A percentile compares a stretch with the other conserved stretches of the same genome.
Conservation (phyloP, 495 filamentous ascomycete genomes). For the Talaromyces nanjingensis region DNA sequence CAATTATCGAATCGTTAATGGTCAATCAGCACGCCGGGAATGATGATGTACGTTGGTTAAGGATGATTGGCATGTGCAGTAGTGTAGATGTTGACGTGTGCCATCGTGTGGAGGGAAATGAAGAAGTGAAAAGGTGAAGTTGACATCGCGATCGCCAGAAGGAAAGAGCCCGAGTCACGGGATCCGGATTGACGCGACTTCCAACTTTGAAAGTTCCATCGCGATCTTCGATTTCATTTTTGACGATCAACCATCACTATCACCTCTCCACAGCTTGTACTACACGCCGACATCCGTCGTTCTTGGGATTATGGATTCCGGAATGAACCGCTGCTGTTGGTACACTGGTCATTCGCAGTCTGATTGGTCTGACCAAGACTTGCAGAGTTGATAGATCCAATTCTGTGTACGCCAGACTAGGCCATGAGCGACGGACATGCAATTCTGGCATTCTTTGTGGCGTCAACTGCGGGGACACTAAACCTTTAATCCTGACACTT, state of each 20-base stretch:
- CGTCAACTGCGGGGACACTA: not conserved
- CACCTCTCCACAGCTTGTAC: not conserved
- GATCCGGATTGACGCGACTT: not conserved
- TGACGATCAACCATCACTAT: not conserved
- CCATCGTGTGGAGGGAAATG: not conserved
- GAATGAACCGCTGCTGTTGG: not conserved
- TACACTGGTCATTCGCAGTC: not conserved
- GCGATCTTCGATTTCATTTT: not conserved
- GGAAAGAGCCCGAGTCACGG: not conserved
- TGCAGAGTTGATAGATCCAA: conserved; percentile 1
- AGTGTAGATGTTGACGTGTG: not conserved
- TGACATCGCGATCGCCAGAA: not conserved
- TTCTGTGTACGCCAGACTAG: not conserved
- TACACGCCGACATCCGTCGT: not conserved
- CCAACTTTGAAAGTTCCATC: not conserved
- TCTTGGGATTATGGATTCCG: not conserved
- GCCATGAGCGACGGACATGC: not conserved
- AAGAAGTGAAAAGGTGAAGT: not conserved
- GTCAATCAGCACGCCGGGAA: not conserved
- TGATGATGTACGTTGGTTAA: not conserved
- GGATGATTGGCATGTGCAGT: not conserved
- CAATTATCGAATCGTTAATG: not conserved
- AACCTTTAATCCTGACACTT: not conserved
- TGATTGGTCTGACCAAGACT: not conserved
- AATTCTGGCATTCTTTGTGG: not conserved